phyloP scores from a whole-genome alignment of 1,284 basidiomycete genomes.

The Hemileia vastatrix region DNA sequence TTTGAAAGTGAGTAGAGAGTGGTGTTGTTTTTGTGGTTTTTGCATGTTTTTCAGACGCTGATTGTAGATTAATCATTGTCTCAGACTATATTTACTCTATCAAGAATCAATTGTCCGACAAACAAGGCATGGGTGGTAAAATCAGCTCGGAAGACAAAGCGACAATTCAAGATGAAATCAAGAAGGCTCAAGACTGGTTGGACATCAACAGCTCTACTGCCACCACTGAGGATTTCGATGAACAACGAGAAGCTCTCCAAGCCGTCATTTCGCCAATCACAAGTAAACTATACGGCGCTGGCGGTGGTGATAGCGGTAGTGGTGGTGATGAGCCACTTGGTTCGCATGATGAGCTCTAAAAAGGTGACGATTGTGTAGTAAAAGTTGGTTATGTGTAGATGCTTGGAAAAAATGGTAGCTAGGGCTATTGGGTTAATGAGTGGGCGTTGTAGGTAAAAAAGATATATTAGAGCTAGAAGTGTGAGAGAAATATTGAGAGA shows the following conservation, averaged over 20 bases:
- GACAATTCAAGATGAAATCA: slow-evolving; percentile 67
- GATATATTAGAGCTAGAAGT: no score
- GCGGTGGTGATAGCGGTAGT: slow-evolving; percentile 40
- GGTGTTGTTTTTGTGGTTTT: slow-evolving; percentile 30
- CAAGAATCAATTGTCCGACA: slow-evolving; percentile 74
- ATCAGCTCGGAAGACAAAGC: slow-evolving; percentile 78
- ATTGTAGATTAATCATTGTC: neutral
- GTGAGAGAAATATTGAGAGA: no score
- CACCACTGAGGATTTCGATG: slow-evolving; percentile 72
- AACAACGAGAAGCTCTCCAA: slow-evolving; percentile 66
- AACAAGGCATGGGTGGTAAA: slow-evolving; percentile 82
- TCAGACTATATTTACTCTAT: slow-evolving; percentile 54
- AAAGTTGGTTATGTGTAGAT: no score
- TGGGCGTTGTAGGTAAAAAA: no score
- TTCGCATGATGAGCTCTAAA: slow-evolving; percentile 32
- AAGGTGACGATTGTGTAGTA: no score
- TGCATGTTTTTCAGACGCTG: neutral
- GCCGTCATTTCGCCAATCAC: slow-evolving; percentile 61
- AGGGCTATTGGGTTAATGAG: no score
- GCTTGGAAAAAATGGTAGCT: no score
- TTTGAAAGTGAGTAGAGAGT: slow-evolving; percentile 35
- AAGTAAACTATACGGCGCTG: slow-evolving; percentile 63
- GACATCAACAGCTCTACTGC: slow-evolving; percentile 69
- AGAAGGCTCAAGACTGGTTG: slow-evolving; percentile 85
- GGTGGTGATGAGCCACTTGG: slow-evolving; percentile 39